A percentile compares a stretch with the other conserved stretches of the same genome.
phyloP scores from a whole-genome alignment of 176 grass and related monocot species.

The Bonia amplexicaulis region DNA sequence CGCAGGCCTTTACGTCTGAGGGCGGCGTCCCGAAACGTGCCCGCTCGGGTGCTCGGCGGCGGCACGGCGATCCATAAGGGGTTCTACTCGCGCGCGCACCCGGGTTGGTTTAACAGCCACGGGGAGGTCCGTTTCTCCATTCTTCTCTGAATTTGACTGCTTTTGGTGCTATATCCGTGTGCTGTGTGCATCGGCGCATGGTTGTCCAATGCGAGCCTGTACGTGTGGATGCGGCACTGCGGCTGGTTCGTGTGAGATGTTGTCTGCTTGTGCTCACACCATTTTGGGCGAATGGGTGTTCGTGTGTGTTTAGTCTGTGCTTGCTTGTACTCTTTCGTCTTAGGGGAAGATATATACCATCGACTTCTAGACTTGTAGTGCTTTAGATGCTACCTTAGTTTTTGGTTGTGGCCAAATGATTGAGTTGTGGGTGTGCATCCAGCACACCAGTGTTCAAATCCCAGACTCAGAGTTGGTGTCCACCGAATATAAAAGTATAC shows the following conservation, averaged over 20 bases:
- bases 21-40: conserved; percentile 66
- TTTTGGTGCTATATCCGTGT: not conserved
- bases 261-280: too few relatives aligned
- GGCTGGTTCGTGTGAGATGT: not conserved
- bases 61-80: conserved; percentile 63
- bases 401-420: too few relatives aligned
- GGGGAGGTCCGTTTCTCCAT: not conserved
- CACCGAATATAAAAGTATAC: too few relatives aligned
- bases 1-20: conserved; percentile 48
- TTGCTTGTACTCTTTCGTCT: too few relatives aligned
- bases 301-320: too few relatives aligned
- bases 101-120: conserved; percentile 36
- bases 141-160: not conserved
- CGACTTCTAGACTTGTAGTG: too few relatives aligned
- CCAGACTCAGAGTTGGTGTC: too few relatives aligned
- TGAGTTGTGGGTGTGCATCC: too few relatives aligned
- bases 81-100: conserved; percentile 82
- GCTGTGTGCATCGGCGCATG: not conserved
- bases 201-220: not conserved
- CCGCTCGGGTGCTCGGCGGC: conserved; percentile 58
- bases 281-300: too few relatives aligned
- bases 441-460: too few relatives aligned
- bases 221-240: not conserved
- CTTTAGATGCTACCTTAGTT: too few relatives aligned
- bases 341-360: too few relatives aligned